Evolutionary conservation across 352 stramenopile genomes (phyloP), one percentile per base, ranked within the genome.

Genomic region (Globisporangium megalacanthum): DNA sequence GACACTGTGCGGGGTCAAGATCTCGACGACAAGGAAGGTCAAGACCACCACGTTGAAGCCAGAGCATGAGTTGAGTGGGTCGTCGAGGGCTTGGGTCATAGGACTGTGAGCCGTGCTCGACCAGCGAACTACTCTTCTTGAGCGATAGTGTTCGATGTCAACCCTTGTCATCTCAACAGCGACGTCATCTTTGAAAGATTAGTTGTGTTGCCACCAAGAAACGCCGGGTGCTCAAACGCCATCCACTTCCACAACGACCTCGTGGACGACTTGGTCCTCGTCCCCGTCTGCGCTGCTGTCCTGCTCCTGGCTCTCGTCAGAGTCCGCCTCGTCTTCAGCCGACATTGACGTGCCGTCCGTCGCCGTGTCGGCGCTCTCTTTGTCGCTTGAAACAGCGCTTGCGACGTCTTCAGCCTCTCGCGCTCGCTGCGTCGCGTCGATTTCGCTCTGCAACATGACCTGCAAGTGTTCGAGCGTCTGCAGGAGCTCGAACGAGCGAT

Each of bases 21-120:
- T 70, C 3, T 77, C 75, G 2, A 86, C 52, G 19, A 84, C 58
- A 33, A 92, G 31, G 41, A 92, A 88, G 56, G 86, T 88, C 52
- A 85, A 52, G 20, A 85, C 33, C 15, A 89, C 64, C 4, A 91
- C 49, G 55, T 87, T 66, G 56, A 80, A 83, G 2, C 73, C 9
- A 70, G 62, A 37, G 68, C 66, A 4, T 13, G 36, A 15, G 20
- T 20, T 14, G 11, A 68, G 4, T 13, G 19, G 7, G 20, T 20
- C 19, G 11, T 11, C 3, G 8, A 8, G 31, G 31, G 46, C 13
- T 57, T 35, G 25, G 13, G 19, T 25, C 15, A 0, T 45, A n/a
- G 20, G 39, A 29, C n/a, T 33, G 20, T 3, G 31, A 25, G 25
- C 31, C 35, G 49, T 48, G 29, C 3, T 49, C 8, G 6, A 29